Evolutionary conservation across 768 basidiomycete species (phyloP).

Genomic region (Trametes cinnabarina): DNA sequence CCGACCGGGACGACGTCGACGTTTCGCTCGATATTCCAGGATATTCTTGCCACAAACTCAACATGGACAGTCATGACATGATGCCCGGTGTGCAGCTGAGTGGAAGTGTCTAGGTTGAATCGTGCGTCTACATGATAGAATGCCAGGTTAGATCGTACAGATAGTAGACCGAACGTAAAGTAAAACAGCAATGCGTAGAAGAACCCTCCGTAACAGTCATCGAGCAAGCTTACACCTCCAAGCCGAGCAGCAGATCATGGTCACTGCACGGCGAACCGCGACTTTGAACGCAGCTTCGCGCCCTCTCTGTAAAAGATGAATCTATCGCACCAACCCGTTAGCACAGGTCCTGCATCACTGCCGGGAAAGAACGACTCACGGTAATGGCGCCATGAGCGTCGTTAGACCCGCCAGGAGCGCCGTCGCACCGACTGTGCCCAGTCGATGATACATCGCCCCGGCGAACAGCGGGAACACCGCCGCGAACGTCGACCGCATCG

Average conservation of each 20-base stretch:
- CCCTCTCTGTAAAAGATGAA: slow-evolving; percentile 51
- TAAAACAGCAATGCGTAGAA: background rate
- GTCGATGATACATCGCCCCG: slow-evolving; percentile 44
- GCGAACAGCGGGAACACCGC: slow-evolving; percentile 54
- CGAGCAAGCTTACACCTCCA: background rate
- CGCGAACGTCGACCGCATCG: slow-evolving; percentile 46
- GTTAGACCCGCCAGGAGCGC: slow-evolving; percentile 68
- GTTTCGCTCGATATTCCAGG: background rate
- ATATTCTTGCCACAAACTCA: background rate
- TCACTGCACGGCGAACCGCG: slow-evolving; percentile 39
- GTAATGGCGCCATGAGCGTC: slow-evolving; percentile 58
- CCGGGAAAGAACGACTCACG: slow-evolving; percentile 38
- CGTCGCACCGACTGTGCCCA: slow-evolving; percentile 71
- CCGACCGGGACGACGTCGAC: too few species aligned
- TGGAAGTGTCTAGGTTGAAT: too few species aligned
- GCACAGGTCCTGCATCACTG: background rate
- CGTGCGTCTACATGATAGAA: background rate
- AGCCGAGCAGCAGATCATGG: background rate
- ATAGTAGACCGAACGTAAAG: background rate
- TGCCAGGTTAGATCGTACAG: background rate
- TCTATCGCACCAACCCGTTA: slow-evolving; percentile 25
- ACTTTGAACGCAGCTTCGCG: slow-evolving; percentile 41
- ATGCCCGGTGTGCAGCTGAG: too few species aligned
- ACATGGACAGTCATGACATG: too few species aligned
- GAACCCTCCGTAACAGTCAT: background rate